These are phyloP conservation scores for Cladorrhinum sp. DNA, from an alignment of 2,329 filamentous ascomycete species.

Conservation along the genomic window DNA sequence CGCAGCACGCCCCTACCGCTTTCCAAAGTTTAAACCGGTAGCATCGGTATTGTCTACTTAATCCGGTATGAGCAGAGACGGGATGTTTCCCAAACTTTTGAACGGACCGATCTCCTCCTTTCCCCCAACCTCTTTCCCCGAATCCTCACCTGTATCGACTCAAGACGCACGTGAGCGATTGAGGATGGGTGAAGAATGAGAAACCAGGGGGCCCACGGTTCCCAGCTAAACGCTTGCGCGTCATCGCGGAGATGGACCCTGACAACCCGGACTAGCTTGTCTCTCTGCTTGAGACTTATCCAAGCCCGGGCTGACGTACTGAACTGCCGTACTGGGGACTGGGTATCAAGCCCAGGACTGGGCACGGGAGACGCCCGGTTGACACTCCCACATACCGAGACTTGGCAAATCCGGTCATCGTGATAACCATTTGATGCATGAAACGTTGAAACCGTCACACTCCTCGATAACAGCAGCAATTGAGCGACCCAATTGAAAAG, in stretches of 20 bases:
- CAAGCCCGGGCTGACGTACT: neutral
- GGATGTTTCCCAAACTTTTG: neutral
- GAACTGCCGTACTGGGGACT: no score
- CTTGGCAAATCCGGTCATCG: neutral
- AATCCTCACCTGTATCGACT: neutral
- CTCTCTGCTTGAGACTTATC: neutral
- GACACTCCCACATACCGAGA: neutral
- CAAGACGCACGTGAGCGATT: neutral
- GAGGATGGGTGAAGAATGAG: neutral
- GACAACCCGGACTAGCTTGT: neutral
- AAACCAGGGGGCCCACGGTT: neutral
- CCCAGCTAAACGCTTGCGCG: neutral
- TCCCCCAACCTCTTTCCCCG: neutral
- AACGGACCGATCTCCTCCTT: neutral
- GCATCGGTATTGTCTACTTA: neutral
- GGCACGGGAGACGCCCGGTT: neutral
- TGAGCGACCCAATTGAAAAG: neutral
- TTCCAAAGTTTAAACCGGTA: neutral
- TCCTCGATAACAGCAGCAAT: neutral
- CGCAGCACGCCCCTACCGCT: neutral
- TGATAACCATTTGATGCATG: neutral
- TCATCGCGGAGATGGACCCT: neutral
- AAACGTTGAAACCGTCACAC: neutral
- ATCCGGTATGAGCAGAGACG: neutral
- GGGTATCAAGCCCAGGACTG: neutral